Evolutionary conservation across 805 yeast genomes (phyloP).

Genomic region (Nakazawaea populi): DNA sequence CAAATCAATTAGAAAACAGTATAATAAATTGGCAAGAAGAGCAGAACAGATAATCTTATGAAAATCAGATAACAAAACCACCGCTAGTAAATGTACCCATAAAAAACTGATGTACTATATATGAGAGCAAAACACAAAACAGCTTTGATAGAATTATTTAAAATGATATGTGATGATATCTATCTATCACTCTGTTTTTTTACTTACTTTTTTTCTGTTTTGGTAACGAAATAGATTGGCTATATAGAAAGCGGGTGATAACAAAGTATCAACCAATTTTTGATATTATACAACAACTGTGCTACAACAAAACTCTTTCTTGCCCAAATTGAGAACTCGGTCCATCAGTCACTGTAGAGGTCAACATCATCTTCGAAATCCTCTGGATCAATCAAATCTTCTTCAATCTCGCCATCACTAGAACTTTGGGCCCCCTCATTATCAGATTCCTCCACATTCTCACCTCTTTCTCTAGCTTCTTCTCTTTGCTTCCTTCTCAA

Average conservation of each 20-base stretch:
- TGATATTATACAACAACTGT: too few relatives aligned
- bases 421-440: conserved; percentile 9
- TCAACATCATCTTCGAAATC: conserved; percentile 49
- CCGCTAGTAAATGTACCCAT: not conserved
- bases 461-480: conserved; percentile 20
- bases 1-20: not conserved
- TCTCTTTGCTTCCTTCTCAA: conserved; percentile 18
- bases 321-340: too few relatives aligned
- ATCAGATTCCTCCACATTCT: conserved; percentile 29
- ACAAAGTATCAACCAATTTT: too few relatives aligned
- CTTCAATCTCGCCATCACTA: conserved; percentile 24
- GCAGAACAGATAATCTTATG: not conserved
- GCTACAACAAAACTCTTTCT: too few relatives aligned
- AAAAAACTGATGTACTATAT: not conserved
- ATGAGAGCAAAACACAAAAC: too few relatives aligned
- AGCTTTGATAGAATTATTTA: too few relatives aligned
- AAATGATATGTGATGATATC: too few relatives aligned
- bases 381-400: conserved; percentile 31
- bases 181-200: too few relatives aligned
- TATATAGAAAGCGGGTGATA: too few relatives aligned
- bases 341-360: conserved; percentile 32
- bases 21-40: too few relatives aligned
- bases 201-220: too few relatives aligned
- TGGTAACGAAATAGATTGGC: too few relatives aligned
- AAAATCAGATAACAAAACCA: not conserved